Evolutionary conservation across 495 filamentous ascomycete genomes (phyloP), one percentile per base, ranked within the genome.

Genomic region (Tuber borchii): DNA sequence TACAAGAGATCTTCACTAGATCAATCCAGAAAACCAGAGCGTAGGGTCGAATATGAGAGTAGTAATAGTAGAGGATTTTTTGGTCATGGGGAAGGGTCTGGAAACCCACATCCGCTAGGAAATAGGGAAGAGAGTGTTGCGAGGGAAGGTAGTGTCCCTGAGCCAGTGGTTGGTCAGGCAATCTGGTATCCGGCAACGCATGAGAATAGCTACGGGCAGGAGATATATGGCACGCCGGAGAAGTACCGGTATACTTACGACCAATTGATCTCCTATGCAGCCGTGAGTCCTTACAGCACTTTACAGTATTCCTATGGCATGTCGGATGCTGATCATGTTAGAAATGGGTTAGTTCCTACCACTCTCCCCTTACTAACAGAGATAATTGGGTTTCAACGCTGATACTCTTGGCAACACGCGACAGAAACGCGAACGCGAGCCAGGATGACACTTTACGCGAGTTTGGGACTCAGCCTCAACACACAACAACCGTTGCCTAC

Each of bases 371-470:
- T 26, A 17, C 56, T 65, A 2, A 5, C 8, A 12, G 26, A 65
- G 56, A 61, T 1, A 1, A 31, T 65, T 65, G 2, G 34, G 31
- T 31, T 65, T 65, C 19, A 26, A 65, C 26, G 8, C 26, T 61
- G 14, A 61, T 26, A 26, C 51, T 16, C 56, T 65, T 65, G 56
- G 56, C 56, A 65, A 34, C 56, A 34, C 56, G 56, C 26, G 26
- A 8, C 31, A 65, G 56, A 65, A 65, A 65, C 56, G 14, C 56
- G 56, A 65, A 65, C 56, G 26, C 56, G 26, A 34, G 31, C 56
- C 56, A 19, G 56, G 56, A 65, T 65, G 56, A 34, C n/a, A 34
- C 56, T 65, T 65, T 65, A 65, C 56, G 56, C 56, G 56, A 34
- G 31, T 34, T 65, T 65, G 56, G 56, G 56, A 26, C 56, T 65